Percentiles rank a stretch among this genome's conserved stretches.
phyloP scores from a whole-genome alignment of 1,139 yeast genomes.

The Blastobotrys ciferrii region DNA sequence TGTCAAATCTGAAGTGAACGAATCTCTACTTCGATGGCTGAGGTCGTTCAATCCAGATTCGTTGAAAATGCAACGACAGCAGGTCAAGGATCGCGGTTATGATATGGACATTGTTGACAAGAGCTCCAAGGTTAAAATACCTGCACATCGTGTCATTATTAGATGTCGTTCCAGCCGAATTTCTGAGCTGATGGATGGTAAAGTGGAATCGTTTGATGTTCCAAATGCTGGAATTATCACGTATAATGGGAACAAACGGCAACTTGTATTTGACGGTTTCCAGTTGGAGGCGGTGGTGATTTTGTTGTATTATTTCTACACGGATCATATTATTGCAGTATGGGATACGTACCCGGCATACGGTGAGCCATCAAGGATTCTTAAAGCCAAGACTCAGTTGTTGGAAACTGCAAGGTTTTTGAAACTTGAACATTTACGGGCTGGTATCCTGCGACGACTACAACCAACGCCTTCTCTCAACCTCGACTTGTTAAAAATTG shows the following conservation, averaged over 20 bases:
- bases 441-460: conserved; percentile 24
- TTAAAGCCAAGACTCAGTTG: conserved; percentile 31
- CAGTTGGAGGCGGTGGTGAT: conserved; percentile 37
- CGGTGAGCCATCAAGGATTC: conserved; percentile 25
- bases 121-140: conserved; percentile 22
- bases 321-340: conserved; percentile 43
- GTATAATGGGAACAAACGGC: not conserved
- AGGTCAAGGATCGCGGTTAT: conserved; percentile 15
- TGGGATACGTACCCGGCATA: conserved; percentile 39
- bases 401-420: conserved; percentile 23
- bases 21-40: conserved; percentile 6
- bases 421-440: conserved; percentile 24
- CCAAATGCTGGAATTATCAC: not conserved
- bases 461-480: conserved; percentile 23
- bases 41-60: conserved; percentile 6
- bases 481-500: conserved; percentile 20
- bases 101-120: conserved; percentile 23
- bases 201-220: not conserved
- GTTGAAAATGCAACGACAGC: not conserved
- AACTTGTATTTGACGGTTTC: conserved; percentile 22
- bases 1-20: not conserved
- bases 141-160: conserved; percentile 29
- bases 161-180: conserved; percentile 21
- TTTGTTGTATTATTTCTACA: conserved; percentile 47
- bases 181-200: conserved; percentile 16